Evolutionary conservation across 768 basidiomycete genomes (phyloP).

Genomic region (Lactarius psammicola): DNA sequence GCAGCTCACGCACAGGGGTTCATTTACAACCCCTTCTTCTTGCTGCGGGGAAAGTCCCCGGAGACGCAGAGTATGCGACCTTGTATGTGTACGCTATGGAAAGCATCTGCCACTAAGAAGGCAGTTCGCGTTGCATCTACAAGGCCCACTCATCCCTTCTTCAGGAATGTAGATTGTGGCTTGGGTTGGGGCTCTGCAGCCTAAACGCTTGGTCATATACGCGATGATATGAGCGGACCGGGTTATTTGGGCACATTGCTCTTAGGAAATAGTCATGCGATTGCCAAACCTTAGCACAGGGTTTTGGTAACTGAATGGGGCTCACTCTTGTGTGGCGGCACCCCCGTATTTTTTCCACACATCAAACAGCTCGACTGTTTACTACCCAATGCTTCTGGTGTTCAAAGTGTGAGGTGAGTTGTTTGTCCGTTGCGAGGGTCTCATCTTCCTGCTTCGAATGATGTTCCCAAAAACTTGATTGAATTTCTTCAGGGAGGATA

Average conservation of each 20-base stretch:
- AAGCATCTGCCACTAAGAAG: conserved; percentile 75
- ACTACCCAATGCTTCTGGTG: conserved; percentile 41
- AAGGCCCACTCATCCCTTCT: conserved; percentile 31
- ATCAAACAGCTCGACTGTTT: conserved; percentile 25
- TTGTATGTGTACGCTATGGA: conserved; percentile 48
- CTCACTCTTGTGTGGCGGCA: conserved; percentile 82
- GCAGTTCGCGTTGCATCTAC: conserved; percentile 46
- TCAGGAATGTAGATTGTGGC: conserved; percentile 26
- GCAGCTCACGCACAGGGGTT: conserved; percentile 76
- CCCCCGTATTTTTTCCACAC: conserved; percentile 54
- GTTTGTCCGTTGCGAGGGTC: conserved; percentile 7
- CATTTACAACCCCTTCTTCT: conserved; percentile 41
- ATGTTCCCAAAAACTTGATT: conserved; percentile 55
- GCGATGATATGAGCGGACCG: conserved; percentile 78
- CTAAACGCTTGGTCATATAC: conserved; percentile 45
- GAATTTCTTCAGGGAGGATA: conserved; percentile 96
- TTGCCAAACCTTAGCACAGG: conserved; percentile 46
- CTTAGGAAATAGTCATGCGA: conserved; percentile 88
- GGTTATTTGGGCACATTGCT: conserved; percentile 58
- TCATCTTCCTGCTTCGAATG: conserved; percentile 40
- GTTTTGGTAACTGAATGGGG: conserved; percentile 81
- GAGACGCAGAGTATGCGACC: conserved; percentile 71
- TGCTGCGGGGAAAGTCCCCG: conserved; percentile 95
- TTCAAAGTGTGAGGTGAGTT: conserved; percentile 15
- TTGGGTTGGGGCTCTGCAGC: conserved; percentile 32